These are phyloP conservation scores for Carex parvula DNA, from an alignment of 176 grass and related monocot genomes.

Conservation along the genomic window DNA sequence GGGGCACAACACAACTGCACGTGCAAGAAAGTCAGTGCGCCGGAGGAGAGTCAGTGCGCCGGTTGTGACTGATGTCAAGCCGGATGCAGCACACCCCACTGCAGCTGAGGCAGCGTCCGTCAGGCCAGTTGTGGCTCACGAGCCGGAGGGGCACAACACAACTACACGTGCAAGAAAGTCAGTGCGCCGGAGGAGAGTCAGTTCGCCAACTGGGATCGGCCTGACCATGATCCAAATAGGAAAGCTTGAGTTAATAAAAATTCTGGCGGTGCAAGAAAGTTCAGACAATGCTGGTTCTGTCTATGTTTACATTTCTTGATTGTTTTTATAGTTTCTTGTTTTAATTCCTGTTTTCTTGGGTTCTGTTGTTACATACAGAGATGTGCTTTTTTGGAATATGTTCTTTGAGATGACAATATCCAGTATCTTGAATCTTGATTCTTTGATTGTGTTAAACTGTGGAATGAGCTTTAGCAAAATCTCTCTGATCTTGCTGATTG, in stretches of 20 bases:
- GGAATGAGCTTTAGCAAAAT: not conserved
- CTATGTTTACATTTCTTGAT: not conserved
- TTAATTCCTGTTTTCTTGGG: not conserved
- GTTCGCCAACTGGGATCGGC: too few relatives aligned
- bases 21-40: too few relatives aligned
- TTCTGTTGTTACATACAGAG: not conserved
- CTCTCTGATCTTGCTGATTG: not conserved
- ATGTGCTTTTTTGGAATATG: not conserved
- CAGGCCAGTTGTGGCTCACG: too few relatives aligned
- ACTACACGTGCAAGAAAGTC: too few relatives aligned
- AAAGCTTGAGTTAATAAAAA: not conserved
- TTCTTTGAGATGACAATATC: not conserved
- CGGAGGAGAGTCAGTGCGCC: too few relatives aligned
- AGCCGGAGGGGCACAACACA: too few relatives aligned
- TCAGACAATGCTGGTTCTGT: not conserved
- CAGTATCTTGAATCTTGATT: not conserved
- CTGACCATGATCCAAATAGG: too few relatives aligned
- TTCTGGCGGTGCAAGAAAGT: not conserved
- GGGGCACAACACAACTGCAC: too few relatives aligned
- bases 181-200: too few relatives aligned
- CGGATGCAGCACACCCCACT: too few relatives aligned
- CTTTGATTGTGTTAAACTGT: not conserved
- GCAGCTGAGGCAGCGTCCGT: too few relatives aligned
- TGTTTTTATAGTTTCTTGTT: not conserved
- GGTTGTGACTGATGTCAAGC: too few relatives aligned